These are phyloP conservation scores for Ceratobasidium papillatum DNA, from an alignment of 1,284 basidiomycete species.

Conservation along the genomic window DNA sequence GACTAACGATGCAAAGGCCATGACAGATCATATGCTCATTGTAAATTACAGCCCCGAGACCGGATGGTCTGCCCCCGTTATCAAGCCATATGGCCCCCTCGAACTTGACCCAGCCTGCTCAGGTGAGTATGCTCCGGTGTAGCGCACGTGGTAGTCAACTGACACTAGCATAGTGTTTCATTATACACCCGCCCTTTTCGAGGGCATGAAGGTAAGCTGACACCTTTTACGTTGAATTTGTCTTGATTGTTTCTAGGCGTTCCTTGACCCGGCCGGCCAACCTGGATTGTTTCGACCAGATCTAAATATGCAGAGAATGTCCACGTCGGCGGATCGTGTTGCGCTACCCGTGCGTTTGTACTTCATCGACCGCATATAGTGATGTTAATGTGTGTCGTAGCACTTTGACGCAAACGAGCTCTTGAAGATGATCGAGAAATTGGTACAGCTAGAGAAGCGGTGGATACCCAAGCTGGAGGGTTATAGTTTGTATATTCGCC, in stretches of 20 bases:
- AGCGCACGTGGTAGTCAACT: slow-evolving; percentile 37
- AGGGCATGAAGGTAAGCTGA: slow-evolving; percentile 80
- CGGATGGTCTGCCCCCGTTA: slow-evolving; percentile 84
- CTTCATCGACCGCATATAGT: background rate
- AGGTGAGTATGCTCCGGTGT: slow-evolving; percentile 51
- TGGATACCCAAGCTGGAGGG: slow-evolving; percentile 79
- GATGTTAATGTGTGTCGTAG: slow-evolving; percentile 51
- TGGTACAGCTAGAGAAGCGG: slow-evolving; percentile 71
- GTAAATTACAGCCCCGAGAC: slow-evolving; percentile 66
- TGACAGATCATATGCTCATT: slow-evolving; percentile 85
- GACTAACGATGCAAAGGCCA: slow-evolving; percentile 47
- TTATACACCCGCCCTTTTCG: slow-evolving; percentile 81
- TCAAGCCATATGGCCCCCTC: slow-evolving; percentile 78
- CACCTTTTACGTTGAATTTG: background rate
- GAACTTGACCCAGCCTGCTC: slow-evolving; percentile 76
- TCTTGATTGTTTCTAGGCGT: slow-evolving; percentile 62
- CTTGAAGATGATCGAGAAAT: slow-evolving; percentile 71
- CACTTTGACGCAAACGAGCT: slow-evolving; percentile 70
- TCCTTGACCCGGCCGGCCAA: slow-evolving; percentile 69
- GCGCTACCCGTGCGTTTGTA: slow-evolving; percentile 65
- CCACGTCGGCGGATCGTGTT: slow-evolving; percentile 65
- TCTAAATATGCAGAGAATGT: slow-evolving; percentile 81
- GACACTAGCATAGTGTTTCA: slow-evolving; percentile 57
- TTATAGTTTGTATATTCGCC: slow-evolving; percentile 81
- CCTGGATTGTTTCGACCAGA: slow-evolving; percentile 80